phyloP scores from a whole-genome alignment of 2,329 filamentous ascomycete species.

The Xylariales sp. region DNA sequence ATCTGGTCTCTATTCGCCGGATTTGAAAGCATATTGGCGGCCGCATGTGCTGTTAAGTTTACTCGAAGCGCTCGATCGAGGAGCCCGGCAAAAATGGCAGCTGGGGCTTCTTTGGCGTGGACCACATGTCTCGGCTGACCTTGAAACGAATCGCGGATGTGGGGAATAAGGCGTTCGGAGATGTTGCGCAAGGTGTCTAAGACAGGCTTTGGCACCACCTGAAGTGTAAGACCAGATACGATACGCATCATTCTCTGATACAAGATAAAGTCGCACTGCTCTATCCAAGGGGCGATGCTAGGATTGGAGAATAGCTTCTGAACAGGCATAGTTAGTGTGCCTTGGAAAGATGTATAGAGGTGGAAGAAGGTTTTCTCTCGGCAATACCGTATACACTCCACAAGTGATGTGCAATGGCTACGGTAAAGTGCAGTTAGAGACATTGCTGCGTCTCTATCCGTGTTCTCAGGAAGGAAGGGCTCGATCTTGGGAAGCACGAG shows the following conservation, averaged over 20 bases:
- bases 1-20: constrained; percentile 89
- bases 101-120: constrained; percentile 81
- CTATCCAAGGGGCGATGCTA: constrained; percentile 84
- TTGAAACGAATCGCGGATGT: constrained; percentile 82
- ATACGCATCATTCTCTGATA: constrained; percentile 97
- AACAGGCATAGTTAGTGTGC: constrained; percentile 92
- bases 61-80: constrained; percentile 85
- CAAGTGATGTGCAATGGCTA: constrained; percentile 90
- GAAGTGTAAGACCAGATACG: constrained; percentile 80
- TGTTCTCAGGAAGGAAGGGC: constrained; percentile 72
- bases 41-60: constrained; percentile 89
- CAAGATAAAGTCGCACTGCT: constrained; percentile 90
- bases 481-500: constrained; percentile 84
- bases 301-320: constrained; percentile 85
- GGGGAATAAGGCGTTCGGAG: constrained; percentile 71
- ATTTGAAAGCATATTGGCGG: constrained; percentile 86
- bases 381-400: constrained; percentile 93
- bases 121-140: constrained; percentile 82
- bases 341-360: constrained; percentile 90
- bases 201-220: constrained; percentile 85
- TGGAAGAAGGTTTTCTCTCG: constrained; percentile 97
- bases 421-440: constrained; percentile 85
- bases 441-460: constrained; percentile 81
- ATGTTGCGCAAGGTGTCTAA: constrained; percentile 85
- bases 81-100: constrained; percentile 81